Percentiles rank a stretch among this genome's conserved stretches.
Evolutionary conservation across 495 filamentous ascomycete species (phyloP).

Genomic region (Aspergillus indologenus): DNA sequence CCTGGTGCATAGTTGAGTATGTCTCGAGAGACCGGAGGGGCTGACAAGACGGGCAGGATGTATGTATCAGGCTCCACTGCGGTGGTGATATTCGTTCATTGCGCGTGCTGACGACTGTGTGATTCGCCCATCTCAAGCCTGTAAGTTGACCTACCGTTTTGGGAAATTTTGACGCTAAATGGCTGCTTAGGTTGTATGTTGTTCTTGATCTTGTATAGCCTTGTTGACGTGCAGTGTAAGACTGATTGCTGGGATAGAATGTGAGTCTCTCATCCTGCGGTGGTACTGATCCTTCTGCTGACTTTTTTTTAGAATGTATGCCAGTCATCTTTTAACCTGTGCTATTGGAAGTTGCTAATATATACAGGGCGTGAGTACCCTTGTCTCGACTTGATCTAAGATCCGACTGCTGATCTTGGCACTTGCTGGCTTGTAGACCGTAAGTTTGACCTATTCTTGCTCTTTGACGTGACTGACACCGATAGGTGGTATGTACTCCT

Average conservation of each 20-base stretch:
- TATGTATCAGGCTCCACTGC: neutral
- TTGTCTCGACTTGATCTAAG: neutral
- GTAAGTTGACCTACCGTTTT: neutral
- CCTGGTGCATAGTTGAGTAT: neutral
- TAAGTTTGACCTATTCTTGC: neutral
- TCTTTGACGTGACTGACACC: slow-evolving; percentile 8
- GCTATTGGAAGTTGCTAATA: slow-evolving; percentile 4
- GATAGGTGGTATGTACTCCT: slow-evolving; percentile 16
- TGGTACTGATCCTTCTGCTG: neutral
- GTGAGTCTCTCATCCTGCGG: neutral
- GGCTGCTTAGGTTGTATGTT: slow-evolving; percentile 7
- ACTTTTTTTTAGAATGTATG: slow-evolving; percentile 7
- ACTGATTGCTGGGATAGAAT: slow-evolving; percentile 1
- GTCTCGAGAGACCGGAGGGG: neutral
- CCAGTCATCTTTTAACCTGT: neutral
- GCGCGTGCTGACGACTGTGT: neutral
- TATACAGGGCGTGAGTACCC: slow-evolving; percentile 11
- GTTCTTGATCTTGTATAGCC: neutral
- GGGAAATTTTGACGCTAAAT: slow-evolving; percentile 3
- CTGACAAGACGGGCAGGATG: slow-evolving; percentile 9
- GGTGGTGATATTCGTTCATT: neutral
- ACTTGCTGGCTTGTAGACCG: slow-evolving; percentile 1
- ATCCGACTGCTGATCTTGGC: slow-evolving; percentile 3
- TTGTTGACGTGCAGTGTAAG: neutral
- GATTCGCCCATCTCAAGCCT: neutral